These are phyloP conservation scores for Calonectria hawksworthii DNA, from an alignment of 2,329 filamentous ascomycete species.

Conservation along the genomic window DNA sequence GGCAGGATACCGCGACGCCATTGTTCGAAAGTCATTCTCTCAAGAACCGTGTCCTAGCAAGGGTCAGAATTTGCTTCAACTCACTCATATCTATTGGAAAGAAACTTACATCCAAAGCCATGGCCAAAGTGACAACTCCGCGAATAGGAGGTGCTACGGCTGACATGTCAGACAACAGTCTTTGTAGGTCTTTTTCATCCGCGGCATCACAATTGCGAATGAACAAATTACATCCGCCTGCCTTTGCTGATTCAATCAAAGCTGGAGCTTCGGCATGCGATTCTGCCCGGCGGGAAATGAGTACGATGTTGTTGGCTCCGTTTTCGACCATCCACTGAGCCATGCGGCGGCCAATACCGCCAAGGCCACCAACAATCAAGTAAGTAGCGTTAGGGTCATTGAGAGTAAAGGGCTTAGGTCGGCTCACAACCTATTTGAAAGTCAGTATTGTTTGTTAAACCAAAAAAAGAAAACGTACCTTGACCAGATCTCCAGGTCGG, in stretches of 20 bases:
- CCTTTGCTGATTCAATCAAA: background rate
- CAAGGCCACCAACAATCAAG: background rate
- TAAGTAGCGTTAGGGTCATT: background rate
- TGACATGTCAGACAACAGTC: background rate
- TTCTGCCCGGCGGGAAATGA: background rate
- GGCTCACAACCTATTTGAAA: background rate
- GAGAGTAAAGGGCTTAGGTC: background rate
- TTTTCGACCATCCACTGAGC: slow-evolving; percentile 3
- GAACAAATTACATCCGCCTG: background rate
- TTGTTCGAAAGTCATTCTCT: slow-evolving; percentile 26
- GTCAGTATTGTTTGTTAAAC: background rate
- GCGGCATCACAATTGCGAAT: background rate
- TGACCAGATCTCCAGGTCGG: background rate
- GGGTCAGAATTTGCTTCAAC: background rate
- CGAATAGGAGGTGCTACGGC: background rate
- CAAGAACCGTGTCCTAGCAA: background rate
- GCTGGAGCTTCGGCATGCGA: background rate
- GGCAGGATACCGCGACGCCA: slow-evolving; percentile 45
- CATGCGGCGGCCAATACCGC: slow-evolving; percentile 1
- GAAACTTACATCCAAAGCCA: slow-evolving; percentile 1
- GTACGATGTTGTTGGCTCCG: background rate
- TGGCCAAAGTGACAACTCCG: background rate
- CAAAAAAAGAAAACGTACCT: background rate
- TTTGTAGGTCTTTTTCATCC: background rate
- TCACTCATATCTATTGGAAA: background rate